Evolutionary conservation across 2,329 filamentous ascomycete species (phyloP), one percentile per base, ranked within the genome.

Genomic region (Ceratocystis destructans): DNA sequence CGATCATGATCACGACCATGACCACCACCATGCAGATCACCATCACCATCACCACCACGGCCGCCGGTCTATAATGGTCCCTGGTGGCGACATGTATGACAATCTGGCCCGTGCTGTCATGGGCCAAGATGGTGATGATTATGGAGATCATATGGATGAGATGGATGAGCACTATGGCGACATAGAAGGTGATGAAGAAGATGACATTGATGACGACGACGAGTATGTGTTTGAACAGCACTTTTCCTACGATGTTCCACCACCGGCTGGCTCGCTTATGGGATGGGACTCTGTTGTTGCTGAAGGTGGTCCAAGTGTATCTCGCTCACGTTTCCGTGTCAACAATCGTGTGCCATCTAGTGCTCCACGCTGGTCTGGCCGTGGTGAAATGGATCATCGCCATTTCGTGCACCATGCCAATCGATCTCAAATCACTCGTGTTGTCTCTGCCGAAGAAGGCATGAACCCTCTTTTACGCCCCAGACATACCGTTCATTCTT

Each of bases 381-480:
- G 55, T 3, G 46, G 59, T n/a, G 66, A 67, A 6, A 41, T 65
- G 5, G 66, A 65, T 48, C 17, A n/a, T 15, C 63, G 66, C 12
- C 44, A 31, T 63, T 65, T 37, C 3, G 20, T 33, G 4, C 45
- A 62, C 31, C 61, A 48, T 8, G n/a, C 25, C n/a, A 64, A 50
- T 53, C 61, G 62, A 31, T 61, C 64, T 5, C 64, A 61, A 3
- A n/a, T 41, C 22, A 41, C 25, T 50, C 45, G 67, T 8, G 25
- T 83, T 66, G 75, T 81, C 28, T 25, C 64, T 79, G 79, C 61
- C 78, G 90, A 96, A 70, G 92, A 96, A 73, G 91, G 90, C 2
- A 81, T 86, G 25, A 96, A 97, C 72, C 93, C 93, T 55, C 80
- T 97, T 12, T 83, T 97, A 65, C 87, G 91, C 70, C 87, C 89